Conservation (phyloP, 441 rosid species). For the Eruca vesicaria region DNA sequence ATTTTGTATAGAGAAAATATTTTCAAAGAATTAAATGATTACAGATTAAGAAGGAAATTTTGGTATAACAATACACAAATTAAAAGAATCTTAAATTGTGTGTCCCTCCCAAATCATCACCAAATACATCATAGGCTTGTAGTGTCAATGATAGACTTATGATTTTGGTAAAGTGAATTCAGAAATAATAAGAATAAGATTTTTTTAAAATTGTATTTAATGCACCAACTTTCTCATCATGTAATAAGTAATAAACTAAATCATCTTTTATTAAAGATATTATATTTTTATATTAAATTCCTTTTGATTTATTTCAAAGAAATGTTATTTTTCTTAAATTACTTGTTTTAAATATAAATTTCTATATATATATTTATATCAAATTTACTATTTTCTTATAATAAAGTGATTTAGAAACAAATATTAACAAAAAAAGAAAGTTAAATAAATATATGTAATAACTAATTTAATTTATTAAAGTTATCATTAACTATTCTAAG, state of each 20-base stretch:
- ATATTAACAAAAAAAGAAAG: too few relatives aligned
- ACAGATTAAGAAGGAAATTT: background rate
- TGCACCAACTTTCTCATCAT: background rate
- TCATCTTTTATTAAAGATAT: too few relatives aligned
- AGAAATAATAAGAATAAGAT: background rate
- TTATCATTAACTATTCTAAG: too few relatives aligned
- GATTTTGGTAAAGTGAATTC: background rate
- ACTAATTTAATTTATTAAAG: too few relatives aligned
- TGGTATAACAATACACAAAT: background rate
- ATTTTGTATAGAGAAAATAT: background rate
- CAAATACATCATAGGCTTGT: background rate
- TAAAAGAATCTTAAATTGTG: background rate
- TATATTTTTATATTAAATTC: too few relatives aligned
- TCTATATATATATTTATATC: too few relatives aligned
- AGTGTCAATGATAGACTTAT: background rate
- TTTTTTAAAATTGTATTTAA: background rate
- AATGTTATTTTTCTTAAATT: too few relatives aligned
- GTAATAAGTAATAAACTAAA: background rate
- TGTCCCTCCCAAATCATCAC: background rate
- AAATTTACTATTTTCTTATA: too few relatives aligned
- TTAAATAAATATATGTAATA: too few relatives aligned
- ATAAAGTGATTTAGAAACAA: too few relatives aligned
- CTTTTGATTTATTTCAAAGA: too few relatives aligned
- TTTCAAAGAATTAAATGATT: background rate
- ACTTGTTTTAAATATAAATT: too few relatives aligned